Conservation (phyloP, 1,139 yeast genomes). For the Candida mesenterica region DNA sequence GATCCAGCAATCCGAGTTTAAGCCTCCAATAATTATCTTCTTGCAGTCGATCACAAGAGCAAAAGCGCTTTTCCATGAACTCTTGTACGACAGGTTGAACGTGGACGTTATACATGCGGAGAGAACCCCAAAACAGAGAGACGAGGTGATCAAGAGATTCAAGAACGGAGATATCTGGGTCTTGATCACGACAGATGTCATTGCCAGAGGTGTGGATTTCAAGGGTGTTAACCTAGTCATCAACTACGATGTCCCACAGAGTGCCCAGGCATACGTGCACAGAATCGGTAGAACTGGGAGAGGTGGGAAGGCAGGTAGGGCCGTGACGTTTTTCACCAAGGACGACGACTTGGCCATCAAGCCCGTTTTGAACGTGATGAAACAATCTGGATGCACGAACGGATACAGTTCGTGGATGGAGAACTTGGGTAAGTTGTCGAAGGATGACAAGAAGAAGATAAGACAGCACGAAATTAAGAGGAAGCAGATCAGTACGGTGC, state of each 20-base stretch:
- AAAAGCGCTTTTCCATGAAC: slow-evolving; percentile 89
- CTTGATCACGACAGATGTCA: slow-evolving; percentile 90
- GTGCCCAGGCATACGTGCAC: slow-evolving; percentile 94
- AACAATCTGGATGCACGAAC: slow-evolving; percentile 76
- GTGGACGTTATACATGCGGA: slow-evolving; percentile 97
- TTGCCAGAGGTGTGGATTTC: slow-evolving; percentile 96
- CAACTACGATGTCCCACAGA: slow-evolving; percentile 93
- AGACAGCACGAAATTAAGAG: slow-evolving; percentile 65
- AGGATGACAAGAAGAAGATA: slow-evolving; percentile 62
- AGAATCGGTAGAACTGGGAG: slow-evolving; percentile 99
- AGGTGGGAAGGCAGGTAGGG: slow-evolving; percentile 83
- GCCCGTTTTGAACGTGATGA: slow-evolving; percentile 91
- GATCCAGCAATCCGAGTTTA: slow-evolving; percentile 79
- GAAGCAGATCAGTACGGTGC: slow-evolving; percentile 83
- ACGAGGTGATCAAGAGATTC: slow-evolving; percentile 78
- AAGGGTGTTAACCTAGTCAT: slow-evolving; percentile 93
- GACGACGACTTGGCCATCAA: slow-evolving; percentile 77
- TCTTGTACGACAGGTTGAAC: slow-evolving; percentile 83
- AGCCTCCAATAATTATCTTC: slow-evolving; percentile 91
- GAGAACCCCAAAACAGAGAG: slow-evolving; percentile 86
- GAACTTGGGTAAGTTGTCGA: slow-evolving; percentile 64
- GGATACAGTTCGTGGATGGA: slow-evolving; percentile 82
- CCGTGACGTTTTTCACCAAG: slow-evolving; percentile 90
- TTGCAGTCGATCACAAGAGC: slow-evolving; percentile 92
- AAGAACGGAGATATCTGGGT: slow-evolving; percentile 94